A percentile compares a stretch with the other conserved stretches of the same genome.
These are phyloP conservation scores for Metarhizium humberi DNA, from an alignment of 2,329 filamentous ascomycete species.

Conservation along the genomic window DNA sequence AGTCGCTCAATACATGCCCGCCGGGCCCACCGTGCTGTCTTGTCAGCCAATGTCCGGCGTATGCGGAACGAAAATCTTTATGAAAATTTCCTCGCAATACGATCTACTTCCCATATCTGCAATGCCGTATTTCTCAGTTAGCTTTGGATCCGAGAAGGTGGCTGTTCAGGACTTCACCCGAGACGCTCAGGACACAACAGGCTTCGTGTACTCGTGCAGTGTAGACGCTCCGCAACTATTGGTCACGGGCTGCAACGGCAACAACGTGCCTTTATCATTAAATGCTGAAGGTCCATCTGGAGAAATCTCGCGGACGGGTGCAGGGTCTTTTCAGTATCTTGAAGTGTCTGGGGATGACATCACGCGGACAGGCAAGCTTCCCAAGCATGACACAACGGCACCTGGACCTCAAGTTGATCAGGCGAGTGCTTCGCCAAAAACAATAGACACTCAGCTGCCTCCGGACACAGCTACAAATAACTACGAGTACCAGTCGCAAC, in stretches of 20 bases:
- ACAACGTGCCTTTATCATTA: constrained; percentile 46
- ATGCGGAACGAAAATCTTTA: constrained; percentile 59
- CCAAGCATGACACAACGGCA: constrained; percentile 27
- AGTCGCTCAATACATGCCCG: constrained; percentile 57
- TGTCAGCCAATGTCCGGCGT: constrained; percentile 61
- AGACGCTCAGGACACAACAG: constrained; percentile 44
- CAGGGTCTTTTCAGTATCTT: constrained; percentile 40
- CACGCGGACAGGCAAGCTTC: constrained; percentile 26
- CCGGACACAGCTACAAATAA: constrained; percentile 32
- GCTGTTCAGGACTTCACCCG: constrained; percentile 51
- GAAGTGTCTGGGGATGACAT: constrained; percentile 38
- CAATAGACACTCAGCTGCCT: constrained; percentile 26
- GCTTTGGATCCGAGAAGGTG: constrained; percentile 72
- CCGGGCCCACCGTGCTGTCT: constrained; percentile 53
- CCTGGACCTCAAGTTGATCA: constrained; percentile 27
- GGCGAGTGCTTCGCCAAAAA: constrained; percentile 32
- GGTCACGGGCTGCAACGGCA: constrained; percentile 38
- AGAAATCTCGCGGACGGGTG: constrained; percentile 40
- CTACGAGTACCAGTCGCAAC: constrained; percentile 36
- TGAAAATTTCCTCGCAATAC: constrained; percentile 68
- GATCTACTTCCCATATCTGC: constrained; percentile 54
- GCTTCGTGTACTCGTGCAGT: constrained; percentile 63
- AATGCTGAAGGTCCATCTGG: constrained; percentile 42
- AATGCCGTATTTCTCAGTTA: constrained; percentile 51
- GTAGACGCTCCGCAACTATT: constrained; percentile 58